Conservation (phyloP, 2,329 filamentous ascomycete genomes). For the Ceratocystis lukuohia region DNA sequence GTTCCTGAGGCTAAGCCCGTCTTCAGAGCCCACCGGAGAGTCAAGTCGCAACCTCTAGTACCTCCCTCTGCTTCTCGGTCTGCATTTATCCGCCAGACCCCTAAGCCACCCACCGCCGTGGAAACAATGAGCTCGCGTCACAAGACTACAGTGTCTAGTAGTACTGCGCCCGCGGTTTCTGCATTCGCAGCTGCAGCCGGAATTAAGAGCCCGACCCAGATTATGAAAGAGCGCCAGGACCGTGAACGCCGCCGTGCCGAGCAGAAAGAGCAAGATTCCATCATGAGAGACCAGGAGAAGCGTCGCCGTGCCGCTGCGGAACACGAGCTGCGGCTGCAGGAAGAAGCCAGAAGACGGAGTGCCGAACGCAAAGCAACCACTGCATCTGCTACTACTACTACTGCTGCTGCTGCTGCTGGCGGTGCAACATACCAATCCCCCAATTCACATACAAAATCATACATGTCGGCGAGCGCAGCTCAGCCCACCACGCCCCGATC, state of each 20-base stretch:
- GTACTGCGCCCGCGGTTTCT: slow-evolving; percentile 13
- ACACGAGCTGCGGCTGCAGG: slow-evolving; percentile 40
- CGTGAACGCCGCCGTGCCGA: slow-evolving; percentile 58
- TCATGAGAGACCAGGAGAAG: slow-evolving; percentile 33
- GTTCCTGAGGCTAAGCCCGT: slow-evolving; percentile 29
- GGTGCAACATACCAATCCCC: slow-evolving; percentile 18
- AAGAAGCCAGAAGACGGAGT: slow-evolving; percentile 43
- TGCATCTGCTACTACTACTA: slow-evolving; percentile 23
- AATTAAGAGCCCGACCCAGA: slow-evolving; percentile 73
- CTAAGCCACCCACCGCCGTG: neutral
- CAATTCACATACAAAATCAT: slow-evolving; percentile 20
- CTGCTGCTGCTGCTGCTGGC: slow-evolving; percentile 33
- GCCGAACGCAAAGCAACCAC: slow-evolving; percentile 48
- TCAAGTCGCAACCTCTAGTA: slow-evolving; percentile 13
- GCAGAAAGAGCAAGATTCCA: slow-evolving; percentile 52
- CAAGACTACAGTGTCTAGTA: slow-evolving; percentile 14
- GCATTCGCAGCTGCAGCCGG: slow-evolving; percentile 34
- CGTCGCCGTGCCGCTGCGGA: slow-evolving; percentile 40
- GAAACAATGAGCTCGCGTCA: slow-evolving; percentile 15
- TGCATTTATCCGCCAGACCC: neutral
- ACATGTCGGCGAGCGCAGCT: slow-evolving; percentile 20
- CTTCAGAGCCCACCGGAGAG: slow-evolving; percentile 13
- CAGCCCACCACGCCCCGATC: slow-evolving; percentile 20
- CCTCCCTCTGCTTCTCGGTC: slow-evolving; percentile 13
- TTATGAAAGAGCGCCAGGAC: slow-evolving; percentile 71